phyloP scores from a whole-genome alignment of 2,329 filamentous ascomycete species.

The Lachnellula hyalina region DNA sequence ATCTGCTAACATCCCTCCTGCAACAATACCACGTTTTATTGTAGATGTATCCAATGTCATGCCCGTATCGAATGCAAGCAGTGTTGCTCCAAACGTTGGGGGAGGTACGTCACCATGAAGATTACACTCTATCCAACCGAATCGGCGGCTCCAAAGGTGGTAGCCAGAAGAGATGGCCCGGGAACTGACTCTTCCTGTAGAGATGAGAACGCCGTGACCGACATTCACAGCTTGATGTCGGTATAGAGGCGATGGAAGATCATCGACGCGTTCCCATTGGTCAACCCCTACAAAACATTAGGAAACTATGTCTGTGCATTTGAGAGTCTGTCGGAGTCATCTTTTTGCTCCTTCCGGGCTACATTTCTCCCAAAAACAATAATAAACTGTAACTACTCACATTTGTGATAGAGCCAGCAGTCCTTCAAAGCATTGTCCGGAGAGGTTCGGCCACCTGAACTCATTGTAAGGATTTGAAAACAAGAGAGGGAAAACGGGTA shows the following conservation, averaged over 20 bases:
- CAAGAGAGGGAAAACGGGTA: too few relatives aligned
- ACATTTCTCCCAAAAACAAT: too few relatives aligned
- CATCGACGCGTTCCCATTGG: constrained; percentile 58
- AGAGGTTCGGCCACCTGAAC: constrained; percentile 73
- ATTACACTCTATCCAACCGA: constrained; percentile 27
- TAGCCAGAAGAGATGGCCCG: constrained; percentile 16
- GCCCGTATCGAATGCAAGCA: constrained; percentile 11
- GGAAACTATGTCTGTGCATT: too few relatives aligned
- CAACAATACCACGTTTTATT: constrained; percentile 54
- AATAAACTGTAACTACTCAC: not conserved
- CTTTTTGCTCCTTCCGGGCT: too few relatives aligned
- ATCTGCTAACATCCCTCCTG: constrained; percentile 65
- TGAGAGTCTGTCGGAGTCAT: too few relatives aligned
- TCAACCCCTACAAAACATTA: constrained; percentile 24
- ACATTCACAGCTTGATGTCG: constrained; percentile 62
- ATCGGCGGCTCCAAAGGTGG: constrained; percentile 26
- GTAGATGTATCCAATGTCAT: constrained; percentile 25
- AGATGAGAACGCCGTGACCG: constrained; percentile 39
- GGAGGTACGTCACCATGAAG: constrained; percentile 4
- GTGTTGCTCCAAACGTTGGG: constrained; percentile 21
- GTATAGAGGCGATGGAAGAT: constrained; percentile 67
- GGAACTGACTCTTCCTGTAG: constrained; percentile 28
- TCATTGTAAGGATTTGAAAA: constrained; percentile 40
- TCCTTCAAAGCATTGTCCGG: constrained; percentile 64
- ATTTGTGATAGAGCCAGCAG: constrained; percentile 67